Percentiles rank a stretch among this genome's conserved stretches.
Evolutionary conservation across 208 protist species (phyloP).

Genomic region (Acanthamoeba triangularis): DNA sequence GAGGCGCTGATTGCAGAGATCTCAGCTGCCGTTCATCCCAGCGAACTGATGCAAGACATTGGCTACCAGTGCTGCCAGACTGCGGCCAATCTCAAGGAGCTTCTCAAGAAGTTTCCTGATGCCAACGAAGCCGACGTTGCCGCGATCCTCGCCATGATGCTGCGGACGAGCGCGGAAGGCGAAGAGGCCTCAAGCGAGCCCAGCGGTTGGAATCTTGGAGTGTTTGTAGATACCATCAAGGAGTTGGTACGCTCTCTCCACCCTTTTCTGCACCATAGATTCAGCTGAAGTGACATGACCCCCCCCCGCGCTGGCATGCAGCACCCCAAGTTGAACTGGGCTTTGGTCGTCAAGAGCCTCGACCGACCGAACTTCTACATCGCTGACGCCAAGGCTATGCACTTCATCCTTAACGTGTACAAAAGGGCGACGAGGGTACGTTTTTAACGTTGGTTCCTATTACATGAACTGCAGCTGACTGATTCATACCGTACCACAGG

Average conservation of each 20-base stretch:
- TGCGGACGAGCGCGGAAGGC: slow-evolving; percentile 70
- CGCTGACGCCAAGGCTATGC: slow-evolving; percentile 83
- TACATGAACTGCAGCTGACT: not conserved
- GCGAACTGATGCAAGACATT: slow-evolving; percentile 80
- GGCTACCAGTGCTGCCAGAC: slow-evolving; percentile 75
- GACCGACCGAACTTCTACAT: slow-evolving; percentile 89
- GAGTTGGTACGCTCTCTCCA: slow-evolving; percentile 75
- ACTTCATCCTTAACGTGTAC: slow-evolving; percentile 86
- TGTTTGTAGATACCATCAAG: slow-evolving; percentile 87
- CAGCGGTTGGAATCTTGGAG: slow-evolving; percentile 84
- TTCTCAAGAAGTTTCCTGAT: slow-evolving; percentile 80
- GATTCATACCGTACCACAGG: not conserved
- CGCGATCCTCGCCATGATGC: slow-evolving; percentile 85
- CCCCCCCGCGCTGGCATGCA: not conserved
- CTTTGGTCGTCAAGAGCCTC: slow-evolving; percentile 84
- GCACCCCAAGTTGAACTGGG: slow-evolving; percentile 85
- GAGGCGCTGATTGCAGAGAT: slow-evolving; percentile 58
- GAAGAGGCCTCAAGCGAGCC: not conserved
- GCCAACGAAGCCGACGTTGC: slow-evolving; percentile 84
- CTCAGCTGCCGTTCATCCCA: slow-evolving; percentile 31
- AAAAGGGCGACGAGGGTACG: slow-evolving; percentile 69
- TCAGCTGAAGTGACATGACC: not conserved
- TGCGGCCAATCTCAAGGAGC: slow-evolving; percentile 70
- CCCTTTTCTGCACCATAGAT: not conserved
- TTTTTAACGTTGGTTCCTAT: not conserved